Percentiles rank a stretch among this genome's conserved stretches.
Conservation (phyloP, 768 basidiomycete species). For the Auricularia auricula-judae region DNA sequence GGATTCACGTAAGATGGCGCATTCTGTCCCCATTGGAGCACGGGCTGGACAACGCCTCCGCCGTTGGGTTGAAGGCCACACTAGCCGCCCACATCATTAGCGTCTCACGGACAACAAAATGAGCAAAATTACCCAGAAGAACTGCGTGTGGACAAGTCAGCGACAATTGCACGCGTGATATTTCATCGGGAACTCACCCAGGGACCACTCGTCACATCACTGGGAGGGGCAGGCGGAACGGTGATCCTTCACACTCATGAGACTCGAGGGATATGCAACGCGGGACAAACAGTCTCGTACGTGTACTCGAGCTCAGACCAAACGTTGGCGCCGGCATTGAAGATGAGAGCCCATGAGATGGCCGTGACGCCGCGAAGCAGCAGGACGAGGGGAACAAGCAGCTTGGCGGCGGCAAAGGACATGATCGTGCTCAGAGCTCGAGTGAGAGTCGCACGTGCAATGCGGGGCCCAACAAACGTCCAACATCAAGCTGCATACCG, state of each 20-base stretch:
- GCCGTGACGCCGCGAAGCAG: neutral
- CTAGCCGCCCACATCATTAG: neutral
- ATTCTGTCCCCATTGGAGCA: conserved; percentile 1
- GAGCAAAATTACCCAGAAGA: neutral
- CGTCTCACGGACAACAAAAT: neutral
- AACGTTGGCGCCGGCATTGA: neutral
- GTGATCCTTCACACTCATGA: neutral
- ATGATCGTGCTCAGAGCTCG: neutral
- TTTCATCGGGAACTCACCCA: neutral
- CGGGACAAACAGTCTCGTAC: neutral
- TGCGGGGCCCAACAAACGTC: neutral
- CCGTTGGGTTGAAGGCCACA: conserved; percentile 1
- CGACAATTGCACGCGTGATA: neutral
- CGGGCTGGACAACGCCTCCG: conserved; percentile 2
- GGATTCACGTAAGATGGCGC: neutral
- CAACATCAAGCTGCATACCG: no score
- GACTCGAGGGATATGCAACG: no score
- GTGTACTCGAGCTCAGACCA: conserved; percentile 2
- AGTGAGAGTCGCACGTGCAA: neutral
- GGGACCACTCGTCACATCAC: neutral
- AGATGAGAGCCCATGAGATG: neutral
- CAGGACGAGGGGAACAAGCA: neutral
- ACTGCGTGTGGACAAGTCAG: neutral
- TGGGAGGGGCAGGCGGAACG: neutral
- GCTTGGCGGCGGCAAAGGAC: neutral